Conservation (phyloP, 768 basidiomycete species). For the Boletus rufocinnamomeus region DNA sequence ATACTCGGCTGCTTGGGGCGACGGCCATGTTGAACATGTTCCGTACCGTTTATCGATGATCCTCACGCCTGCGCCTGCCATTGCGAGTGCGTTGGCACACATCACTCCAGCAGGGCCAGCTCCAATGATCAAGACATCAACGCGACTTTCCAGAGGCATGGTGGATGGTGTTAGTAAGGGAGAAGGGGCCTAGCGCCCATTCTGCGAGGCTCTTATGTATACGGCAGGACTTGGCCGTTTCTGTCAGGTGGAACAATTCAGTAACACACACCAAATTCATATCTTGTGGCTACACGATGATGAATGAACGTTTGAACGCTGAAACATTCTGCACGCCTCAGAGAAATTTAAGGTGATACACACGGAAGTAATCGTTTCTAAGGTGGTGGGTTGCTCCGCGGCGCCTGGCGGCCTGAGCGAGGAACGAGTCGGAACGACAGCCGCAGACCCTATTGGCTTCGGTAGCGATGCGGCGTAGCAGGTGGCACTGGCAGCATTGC, state of each 20-base stretch:
- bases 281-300: neutral
- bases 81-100: slow-evolving; percentile 58
- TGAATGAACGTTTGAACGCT: too few species aligned
- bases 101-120: slow-evolving; percentile 63
- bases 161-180: neutral
- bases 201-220: neutral
- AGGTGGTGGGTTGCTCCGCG: too few species aligned
- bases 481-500: too few species aligned
- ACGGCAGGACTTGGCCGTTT: neutral
- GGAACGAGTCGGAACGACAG: too few species aligned
- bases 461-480: too few species aligned
- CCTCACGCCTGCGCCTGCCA: slow-evolving; percentile 45
- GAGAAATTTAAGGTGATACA: neutral
- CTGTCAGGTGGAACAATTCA: neutral
- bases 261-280: neutral
- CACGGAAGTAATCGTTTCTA: neutral
- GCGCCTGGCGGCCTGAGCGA: too few species aligned
- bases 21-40: neutral
- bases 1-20: neutral
- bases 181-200: neutral
- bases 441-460: too few species aligned
- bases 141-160: slow-evolving; percentile 33
- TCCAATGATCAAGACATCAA: slow-evolving; percentile 51
- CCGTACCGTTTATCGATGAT: slow-evolving; percentile 50
- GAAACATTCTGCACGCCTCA: neutral